A percentile compares a stretch with the other conserved stretches of the same genome.
Evolutionary conservation across 768 basidiomycete genomes (phyloP).

Genomic region (Auricularia sp.): DNA sequence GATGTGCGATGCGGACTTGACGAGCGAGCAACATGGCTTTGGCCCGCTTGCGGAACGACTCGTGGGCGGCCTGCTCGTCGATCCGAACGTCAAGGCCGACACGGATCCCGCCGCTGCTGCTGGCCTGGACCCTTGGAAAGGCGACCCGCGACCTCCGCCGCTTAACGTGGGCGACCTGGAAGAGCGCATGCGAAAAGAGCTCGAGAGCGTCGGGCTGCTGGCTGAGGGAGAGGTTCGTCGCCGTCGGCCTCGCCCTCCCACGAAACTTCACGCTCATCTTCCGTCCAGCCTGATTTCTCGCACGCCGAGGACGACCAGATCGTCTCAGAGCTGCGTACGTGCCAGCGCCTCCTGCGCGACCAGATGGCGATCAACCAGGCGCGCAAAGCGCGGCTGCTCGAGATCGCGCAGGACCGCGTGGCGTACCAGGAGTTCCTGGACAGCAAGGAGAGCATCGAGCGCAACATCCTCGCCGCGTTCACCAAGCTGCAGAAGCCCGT

Average conservation of each 20-base stretch:
- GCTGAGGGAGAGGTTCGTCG: conserved; percentile 22
- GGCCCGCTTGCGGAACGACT: conserved; percentile 83
- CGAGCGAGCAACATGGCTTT: conserved; percentile 68
- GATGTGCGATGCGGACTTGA: conserved; percentile 57
- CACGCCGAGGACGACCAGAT: conserved; percentile 90
- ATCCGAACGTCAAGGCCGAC: conserved; percentile 31
- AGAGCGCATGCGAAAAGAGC: conserved; percentile 22
- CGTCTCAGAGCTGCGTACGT: conserved; percentile 77
- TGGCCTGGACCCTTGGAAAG: conserved; percentile 65
- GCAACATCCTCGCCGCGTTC: conserved; percentile 65
- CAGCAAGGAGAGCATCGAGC: conserved; percentile 75
- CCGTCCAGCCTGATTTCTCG: conserved; percentile 55
- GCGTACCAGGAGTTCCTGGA: conserved; percentile 89
- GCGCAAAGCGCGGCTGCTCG: conserved; percentile 60
- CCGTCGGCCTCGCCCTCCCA: neutral
- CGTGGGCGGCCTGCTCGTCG: conserved; percentile 56
- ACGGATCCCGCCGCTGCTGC: conserved; percentile 70
- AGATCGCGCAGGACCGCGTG: conserved; percentile 75
- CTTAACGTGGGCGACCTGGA: conserved; percentile 75
- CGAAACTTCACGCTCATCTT: neutral
- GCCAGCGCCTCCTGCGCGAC: conserved; percentile 68
- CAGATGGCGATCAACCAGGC: conserved; percentile 78
- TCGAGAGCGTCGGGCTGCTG: conserved; percentile 30
- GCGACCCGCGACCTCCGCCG: conserved; percentile 33
- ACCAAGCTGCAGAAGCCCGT: conserved; percentile 59